phyloP scores from a whole-genome alignment of 1,139 yeast genomes.

The Diutina sp. region DNA sequence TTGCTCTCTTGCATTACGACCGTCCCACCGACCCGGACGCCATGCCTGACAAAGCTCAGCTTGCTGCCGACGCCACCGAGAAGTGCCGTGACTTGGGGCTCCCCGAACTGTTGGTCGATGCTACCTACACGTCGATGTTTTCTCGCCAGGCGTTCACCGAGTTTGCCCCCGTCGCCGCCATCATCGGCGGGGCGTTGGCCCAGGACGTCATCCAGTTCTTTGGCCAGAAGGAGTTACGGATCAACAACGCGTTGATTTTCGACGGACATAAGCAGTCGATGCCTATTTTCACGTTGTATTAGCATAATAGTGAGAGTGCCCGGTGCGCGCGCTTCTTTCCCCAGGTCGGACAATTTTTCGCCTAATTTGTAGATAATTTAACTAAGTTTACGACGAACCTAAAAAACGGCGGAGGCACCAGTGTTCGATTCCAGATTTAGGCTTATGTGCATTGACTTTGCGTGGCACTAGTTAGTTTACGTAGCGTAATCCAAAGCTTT shows the following conservation, averaged over 20 bases:
- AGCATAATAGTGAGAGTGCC: not conserved
- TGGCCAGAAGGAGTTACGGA: slow-evolving; percentile 66
- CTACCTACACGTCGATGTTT: slow-evolving; percentile 26
- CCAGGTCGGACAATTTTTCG: not conserved
- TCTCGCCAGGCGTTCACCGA: slow-evolving; percentile 49
- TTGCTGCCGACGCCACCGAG: slow-evolving; percentile 12
- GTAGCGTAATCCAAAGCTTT: not conserved
- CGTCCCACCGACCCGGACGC: slow-evolving; percentile 17
- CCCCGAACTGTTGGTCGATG: slow-evolving; percentile 22
- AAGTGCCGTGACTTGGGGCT: slow-evolving; percentile 21
- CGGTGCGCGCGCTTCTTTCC: not conserved
- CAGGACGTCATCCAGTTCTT: slow-evolving; percentile 84
- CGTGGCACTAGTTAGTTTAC: too few species aligned
- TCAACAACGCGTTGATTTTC: slow-evolving; percentile 66
- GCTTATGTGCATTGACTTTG: not conserved
- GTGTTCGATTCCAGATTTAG: not conserved
- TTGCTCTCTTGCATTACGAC: slow-evolving; percentile 37
- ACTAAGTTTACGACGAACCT: not conserved
- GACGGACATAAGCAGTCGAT: slow-evolving; percentile 63
- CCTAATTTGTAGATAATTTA: not conserved
- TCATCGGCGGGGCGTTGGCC: slow-evolving; percentile 80
- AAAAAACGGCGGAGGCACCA: not conserved
- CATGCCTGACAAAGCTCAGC: slow-evolving; percentile 15
- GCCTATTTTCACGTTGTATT: slow-evolving; percentile 55
- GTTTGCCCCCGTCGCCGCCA: slow-evolving; percentile 76